Evolutionary conservation across 1,139 yeast species (phyloP), one percentile per base, ranked within the genome.

Genomic region (Candida mesenterica): DNA sequence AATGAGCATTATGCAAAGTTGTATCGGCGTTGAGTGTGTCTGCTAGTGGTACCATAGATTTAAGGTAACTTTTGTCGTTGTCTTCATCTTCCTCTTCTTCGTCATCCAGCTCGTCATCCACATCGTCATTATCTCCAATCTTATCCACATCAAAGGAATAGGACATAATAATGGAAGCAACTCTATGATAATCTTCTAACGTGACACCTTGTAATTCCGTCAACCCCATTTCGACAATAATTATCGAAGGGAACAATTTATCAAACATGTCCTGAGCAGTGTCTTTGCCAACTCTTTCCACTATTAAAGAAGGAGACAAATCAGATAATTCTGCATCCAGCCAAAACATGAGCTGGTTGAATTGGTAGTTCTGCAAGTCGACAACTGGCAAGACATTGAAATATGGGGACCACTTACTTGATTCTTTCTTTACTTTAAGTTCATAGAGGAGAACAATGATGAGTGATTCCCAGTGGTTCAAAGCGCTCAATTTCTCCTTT

Each of bases 1-100:
- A 62, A 38, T 79, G 75, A 4, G 96, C 96, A 57, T 92, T 90
- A 52, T 79, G 81, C n/a, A 74, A 65, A 13, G 72, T 70, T 0
- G 96, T 83, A 52, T 89, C 92, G 1, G 97, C 90, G 52, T 92
- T 92, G 41, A 92, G 63, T 18, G 87, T 80, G 52, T 92, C 97
- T 0, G 97, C 97, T 35, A 89, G 64, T 0, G 97, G 96, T 5
- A 89, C 89, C 95, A 92, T 84, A 0, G 95, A 84, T 54, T 92
- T 90, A 44, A 75, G 65, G 37, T 71, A 73, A 3, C 15, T 13
- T 5, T 28, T 19, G n/a, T 24, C 33, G 9, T 15, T 28, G 13
- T 31, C 36, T 16, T 34, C 34, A 8, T 41, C 38, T 16, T 32
- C 41, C 3, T 31, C 40, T 3, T 34, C 39, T 3, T 37, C 42